Evolutionary conservation across 2,329 filamentous ascomycete genomes (phyloP).

Genomic region (Paraphaeosphaeria minitans): DNA sequence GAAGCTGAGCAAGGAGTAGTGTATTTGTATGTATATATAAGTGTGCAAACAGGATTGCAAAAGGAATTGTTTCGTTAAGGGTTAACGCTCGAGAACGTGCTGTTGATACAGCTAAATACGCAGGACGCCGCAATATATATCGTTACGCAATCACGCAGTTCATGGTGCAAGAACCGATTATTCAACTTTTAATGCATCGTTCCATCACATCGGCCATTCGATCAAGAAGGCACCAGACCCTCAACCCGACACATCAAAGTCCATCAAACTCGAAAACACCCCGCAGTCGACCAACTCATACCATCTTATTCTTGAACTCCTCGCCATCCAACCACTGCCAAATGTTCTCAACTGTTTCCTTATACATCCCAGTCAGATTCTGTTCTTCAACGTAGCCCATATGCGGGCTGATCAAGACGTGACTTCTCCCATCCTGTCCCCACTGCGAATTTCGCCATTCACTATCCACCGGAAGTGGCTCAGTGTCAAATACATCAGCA

Average conservation of each 20-base stretch:
- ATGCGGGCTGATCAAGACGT: not conserved
- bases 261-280: not conserved
- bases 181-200: not conserved
- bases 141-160: not conserved
- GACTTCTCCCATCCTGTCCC: not conserved
- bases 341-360: not conserved
- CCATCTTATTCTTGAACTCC: not conserved
- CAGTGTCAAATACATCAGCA: not conserved
- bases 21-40: slow-evolving; percentile 1
- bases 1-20: slow-evolving; percentile 8
- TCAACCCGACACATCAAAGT: not conserved
- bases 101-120: not conserved
- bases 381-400: not conserved
- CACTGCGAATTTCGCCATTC: not conserved
- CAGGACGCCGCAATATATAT: not conserved
- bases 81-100: not conserved
- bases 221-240: not conserved
- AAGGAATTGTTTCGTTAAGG: not conserved
- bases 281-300: not conserved
- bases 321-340: not conserved
- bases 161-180: not conserved
- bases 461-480: not conserved
- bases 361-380: not conserved
- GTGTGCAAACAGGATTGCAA: not conserved
- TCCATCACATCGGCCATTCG: not conserved